A percentile compares a stretch with the other conserved stretches of the same genome.
Evolutionary conservation across 768 basidiomycete genomes (phyloP).

Genomic region (Boletus barrowsii): DNA sequence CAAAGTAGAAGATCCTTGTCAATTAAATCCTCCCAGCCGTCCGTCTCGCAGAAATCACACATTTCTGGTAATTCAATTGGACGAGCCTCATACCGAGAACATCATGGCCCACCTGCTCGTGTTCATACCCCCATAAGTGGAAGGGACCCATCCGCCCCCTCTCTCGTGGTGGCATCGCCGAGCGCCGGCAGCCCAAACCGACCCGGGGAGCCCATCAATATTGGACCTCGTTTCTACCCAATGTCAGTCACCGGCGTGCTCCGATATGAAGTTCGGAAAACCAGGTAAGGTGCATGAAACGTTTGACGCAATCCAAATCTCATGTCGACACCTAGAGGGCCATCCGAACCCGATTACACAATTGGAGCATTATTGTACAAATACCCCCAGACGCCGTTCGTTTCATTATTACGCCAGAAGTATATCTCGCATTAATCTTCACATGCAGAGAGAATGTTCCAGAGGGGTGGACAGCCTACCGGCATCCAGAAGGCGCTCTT

Average conservation of each 20-base stretch:
- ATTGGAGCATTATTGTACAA: constrained; percentile 15
- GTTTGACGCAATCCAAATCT: background rate
- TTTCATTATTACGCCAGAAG: background rate
- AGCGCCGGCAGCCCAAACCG: background rate
- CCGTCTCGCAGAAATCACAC: constrained; percentile 12
- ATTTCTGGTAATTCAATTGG: constrained; percentile 17
- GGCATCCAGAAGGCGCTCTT: constrained; percentile 46
- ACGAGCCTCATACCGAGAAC: constrained; percentile 20
- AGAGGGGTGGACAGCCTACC: constrained; percentile 42
- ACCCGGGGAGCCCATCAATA: constrained; percentile 4
- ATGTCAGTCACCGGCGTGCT: constrained; percentile 13
- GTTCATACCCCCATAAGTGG: constrained; percentile 4
- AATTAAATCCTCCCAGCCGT: constrained; percentile 12
- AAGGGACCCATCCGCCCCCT: too few relatives aligned
- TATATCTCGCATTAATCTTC: background rate
- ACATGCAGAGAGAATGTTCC: constrained; percentile 16
- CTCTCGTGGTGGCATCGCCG: constrained; percentile 1
- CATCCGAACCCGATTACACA: background rate
- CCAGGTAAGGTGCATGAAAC: constrained; percentile 7
- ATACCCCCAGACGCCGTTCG: constrained; percentile 20
- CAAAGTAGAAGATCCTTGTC: constrained; percentile 11
- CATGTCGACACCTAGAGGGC: constrained; percentile 5
- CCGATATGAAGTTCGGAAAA: constrained; percentile 5
- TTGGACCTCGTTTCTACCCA: constrained; percentile 11
- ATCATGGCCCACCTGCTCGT: constrained; percentile 16